These are phyloP conservation scores for Russula ochroleuca DNA, from an alignment of 768 basidiomycete genomes.

Conservation along the genomic window DNA sequence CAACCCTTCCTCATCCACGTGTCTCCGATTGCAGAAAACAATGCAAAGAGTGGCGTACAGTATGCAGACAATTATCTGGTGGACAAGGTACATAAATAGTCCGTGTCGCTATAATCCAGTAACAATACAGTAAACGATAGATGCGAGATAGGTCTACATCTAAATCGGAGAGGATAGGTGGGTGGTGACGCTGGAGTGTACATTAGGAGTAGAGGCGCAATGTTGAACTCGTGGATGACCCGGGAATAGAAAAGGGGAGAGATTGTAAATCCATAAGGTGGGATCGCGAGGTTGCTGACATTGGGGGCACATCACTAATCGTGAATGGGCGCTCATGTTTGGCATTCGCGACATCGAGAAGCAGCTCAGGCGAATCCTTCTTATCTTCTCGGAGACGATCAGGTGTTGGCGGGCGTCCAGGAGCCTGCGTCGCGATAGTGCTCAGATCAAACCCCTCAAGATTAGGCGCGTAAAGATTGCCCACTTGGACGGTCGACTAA, in stretches of 20 bases:
- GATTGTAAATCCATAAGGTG: slow-evolving; percentile 20
- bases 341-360: not conserved
- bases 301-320: slow-evolving; percentile 17
- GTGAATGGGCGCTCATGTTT: slow-evolving; percentile 15
- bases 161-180: slow-evolving; percentile 6
- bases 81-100: slow-evolving; percentile 25
- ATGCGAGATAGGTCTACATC: slow-evolving; percentile 21
- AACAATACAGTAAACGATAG: slow-evolving; percentile 24
- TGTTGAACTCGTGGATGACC: slow-evolving; percentile 15
- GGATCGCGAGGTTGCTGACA: slow-evolving; percentile 24
- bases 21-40: not conserved
- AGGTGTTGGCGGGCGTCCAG: slow-evolving; percentile 33
- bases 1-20: not conserved
- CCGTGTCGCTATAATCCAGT: slow-evolving; percentile 20
- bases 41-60: slow-evolving; percentile 19
- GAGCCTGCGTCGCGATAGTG: slow-evolving; percentile 14
- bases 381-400: slow-evolving; percentile 25
- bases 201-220: slow-evolving; percentile 17
- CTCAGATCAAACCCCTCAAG: slow-evolving; percentile 34
- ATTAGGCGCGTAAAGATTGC: slow-evolving; percentile 48
- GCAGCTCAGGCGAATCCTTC: slow-evolving; percentile 27
- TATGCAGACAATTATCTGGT: slow-evolving; percentile 22
- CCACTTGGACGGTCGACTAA: slow-evolving; percentile 55
- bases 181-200: not conserved
- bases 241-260: slow-evolving; percentile 10